Evolutionary conservation across 1,284 basidiomycete genomes (phyloP).

Genomic region (Ceratobasidium sp.): DNA sequence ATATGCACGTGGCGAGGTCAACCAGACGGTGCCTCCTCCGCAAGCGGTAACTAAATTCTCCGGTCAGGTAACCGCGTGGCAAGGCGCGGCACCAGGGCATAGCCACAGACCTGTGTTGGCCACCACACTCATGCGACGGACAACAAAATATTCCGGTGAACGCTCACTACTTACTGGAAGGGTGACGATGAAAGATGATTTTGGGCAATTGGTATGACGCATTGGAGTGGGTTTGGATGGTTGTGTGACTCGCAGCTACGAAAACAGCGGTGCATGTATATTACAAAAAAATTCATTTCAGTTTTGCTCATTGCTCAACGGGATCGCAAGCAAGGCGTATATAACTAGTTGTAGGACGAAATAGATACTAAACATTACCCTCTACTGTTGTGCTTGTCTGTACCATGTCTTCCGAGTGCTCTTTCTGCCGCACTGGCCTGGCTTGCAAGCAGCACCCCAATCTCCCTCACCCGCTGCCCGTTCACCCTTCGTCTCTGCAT

Average conservation of each 20-base stretch:
- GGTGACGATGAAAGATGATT: no score
- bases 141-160: no score
- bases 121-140: not conserved
- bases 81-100: not conserved
- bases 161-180: no score
- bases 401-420: conserved; percentile 13
- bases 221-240: no score
- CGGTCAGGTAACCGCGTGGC: conserved; percentile 8
- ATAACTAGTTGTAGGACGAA: not conserved
- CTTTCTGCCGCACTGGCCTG: conserved; percentile 2
- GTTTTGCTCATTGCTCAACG: not conserved
- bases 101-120: not conserved
- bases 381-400: not conserved
- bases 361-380: not conserved
- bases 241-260: not conserved
- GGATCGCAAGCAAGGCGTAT: not conserved
- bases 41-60: conserved; percentile 12
- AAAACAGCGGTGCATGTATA: not conserved
- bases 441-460: conserved; percentile 12
- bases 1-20: not conserved
- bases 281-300: not conserved
- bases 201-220: no score
- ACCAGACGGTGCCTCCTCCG: conserved; percentile 7
- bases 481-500: not conserved
- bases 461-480: not conserved